A percentile compares a stretch with the other conserved stretches of the same genome.
phyloP scores from a whole-genome alignment of 2,329 filamentous ascomycete species.

The Nigrospora osmanthi region DNA sequence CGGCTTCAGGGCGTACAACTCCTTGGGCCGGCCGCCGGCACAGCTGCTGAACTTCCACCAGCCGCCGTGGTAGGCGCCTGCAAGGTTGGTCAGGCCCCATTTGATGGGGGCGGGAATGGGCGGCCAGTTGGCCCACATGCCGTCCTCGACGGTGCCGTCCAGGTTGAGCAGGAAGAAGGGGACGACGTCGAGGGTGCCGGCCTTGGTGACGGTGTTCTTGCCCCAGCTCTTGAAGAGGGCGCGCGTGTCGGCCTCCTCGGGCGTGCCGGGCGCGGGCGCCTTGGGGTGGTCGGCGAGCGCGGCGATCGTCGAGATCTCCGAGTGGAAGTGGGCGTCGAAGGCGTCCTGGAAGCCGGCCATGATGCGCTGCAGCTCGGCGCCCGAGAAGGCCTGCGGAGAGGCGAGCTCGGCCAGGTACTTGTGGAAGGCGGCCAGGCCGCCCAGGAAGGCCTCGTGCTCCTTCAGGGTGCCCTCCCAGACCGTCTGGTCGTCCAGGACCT shows the following conservation, averaged over 20 bases:
- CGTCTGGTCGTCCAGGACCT: slow-evolving; percentile 38
- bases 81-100: slow-evolving; percentile 53
- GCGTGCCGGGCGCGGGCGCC: slow-evolving; percentile 37
- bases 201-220: slow-evolving; percentile 56
- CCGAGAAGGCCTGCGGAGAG: slow-evolving; percentile 33
- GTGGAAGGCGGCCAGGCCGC: slow-evolving; percentile 41
- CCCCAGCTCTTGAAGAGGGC: slow-evolving; percentile 52
- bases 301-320: slow-evolving; percentile 45
- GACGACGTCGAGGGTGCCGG: slow-evolving; percentile 49
- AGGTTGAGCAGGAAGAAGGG: slow-evolving; percentile 59
- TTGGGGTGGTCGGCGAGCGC: slow-evolving; percentile 39
- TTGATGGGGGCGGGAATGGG: slow-evolving; percentile 53
- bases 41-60: slow-evolving; percentile 63
- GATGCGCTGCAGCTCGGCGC: slow-evolving; percentile 35
- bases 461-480: slow-evolving; percentile 44
- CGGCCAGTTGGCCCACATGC: slow-evolving; percentile 55
- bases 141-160: slow-evolving; percentile 50
- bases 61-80: slow-evolving; percentile 44
- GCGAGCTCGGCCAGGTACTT: slow-evolving; percentile 38
- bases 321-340: slow-evolving; percentile 49
- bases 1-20: slow-evolving; percentile 39
- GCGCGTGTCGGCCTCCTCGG: slow-evolving; percentile 35
- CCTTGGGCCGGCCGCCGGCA: slow-evolving; percentile 39
- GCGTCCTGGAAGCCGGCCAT: slow-evolving; percentile 41
- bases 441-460: slow-evolving; percentile 47